Evolutionary conservation across 2,329 filamentous ascomycete species (phyloP).

Genomic region (Anthostomella pinea): DNA sequence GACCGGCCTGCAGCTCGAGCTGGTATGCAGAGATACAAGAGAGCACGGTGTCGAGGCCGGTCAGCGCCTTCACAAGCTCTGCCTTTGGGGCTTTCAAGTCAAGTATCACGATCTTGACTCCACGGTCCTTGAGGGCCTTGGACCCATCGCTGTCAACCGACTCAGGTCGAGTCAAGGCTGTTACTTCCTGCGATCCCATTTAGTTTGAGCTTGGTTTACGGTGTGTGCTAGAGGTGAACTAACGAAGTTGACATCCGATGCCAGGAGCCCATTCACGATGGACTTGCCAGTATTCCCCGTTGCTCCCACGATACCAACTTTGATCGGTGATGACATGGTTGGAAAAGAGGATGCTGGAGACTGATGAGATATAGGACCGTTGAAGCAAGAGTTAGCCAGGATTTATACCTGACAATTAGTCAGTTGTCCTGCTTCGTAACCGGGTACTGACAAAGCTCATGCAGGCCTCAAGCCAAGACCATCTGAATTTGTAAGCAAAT

Average conservation of each 20-base stretch:
- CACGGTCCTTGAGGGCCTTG: slow-evolving; percentile 36
- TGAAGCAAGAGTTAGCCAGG: too few species aligned
- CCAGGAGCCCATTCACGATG: slow-evolving; percentile 38
- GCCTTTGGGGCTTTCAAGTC: slow-evolving; percentile 42
- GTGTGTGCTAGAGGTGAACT: slow-evolving; percentile 8
- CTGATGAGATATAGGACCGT: too few species aligned
- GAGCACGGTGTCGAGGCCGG: slow-evolving; percentile 44
- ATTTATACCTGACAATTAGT: too few species aligned
- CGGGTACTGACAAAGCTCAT: too few species aligned
- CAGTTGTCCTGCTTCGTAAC: too few species aligned
- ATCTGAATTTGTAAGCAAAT: too few species aligned
- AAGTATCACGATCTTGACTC: slow-evolving; percentile 40
- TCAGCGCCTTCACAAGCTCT: slow-evolving; percentile 39
- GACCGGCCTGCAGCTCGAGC: slow-evolving; percentile 41
- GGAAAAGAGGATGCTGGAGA: too few species aligned
- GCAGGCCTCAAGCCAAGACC: too few species aligned
- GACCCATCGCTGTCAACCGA: slow-evolving; percentile 47
- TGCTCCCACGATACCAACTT: slow-evolving; percentile 38
- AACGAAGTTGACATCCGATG: slow-evolving; percentile 28
- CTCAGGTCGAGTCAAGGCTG: slow-evolving; percentile 43
- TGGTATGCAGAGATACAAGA: slow-evolving; percentile 36
- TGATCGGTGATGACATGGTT: slow-evolving; percentile 21
- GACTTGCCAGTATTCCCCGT: slow-evolving; percentile 40
- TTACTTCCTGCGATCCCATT: slow-evolving; percentile 39
- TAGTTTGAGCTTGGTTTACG: too few species aligned